Base-by-base conservation (phyloP, 176 grass and related monocot genomes). In the Triticum dicoccoides region DNA sequence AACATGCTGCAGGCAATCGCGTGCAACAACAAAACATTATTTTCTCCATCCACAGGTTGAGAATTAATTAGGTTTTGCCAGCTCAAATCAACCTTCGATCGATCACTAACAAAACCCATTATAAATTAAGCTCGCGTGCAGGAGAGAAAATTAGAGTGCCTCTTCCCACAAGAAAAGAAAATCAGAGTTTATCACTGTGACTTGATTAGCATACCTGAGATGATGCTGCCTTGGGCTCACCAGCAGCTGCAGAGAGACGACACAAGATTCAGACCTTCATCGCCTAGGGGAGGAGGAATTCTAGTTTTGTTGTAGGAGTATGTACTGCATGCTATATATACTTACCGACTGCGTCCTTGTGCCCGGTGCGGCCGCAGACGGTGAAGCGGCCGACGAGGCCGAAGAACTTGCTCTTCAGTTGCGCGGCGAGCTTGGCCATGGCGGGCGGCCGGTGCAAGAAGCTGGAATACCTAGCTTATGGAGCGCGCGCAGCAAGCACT, bases 401-500 rank as follows among this genome's bases (percentile, higher is more conserved):
- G 49, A 74, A 76, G 68, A 91, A 87, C 85, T 68, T 91, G 85
- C 58, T 52, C 76, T 80, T 91, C 25, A 91, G 81, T 81, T 87
- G 89, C 45, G 68, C 75, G 14, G 76, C 85, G 25, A 91, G 81
- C 81, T 91, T 91, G 23, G 81, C 81, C 89, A 91, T 91, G 76
- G 89, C 67, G 39, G 8, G 8, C 70, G 61, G 51, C 30, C 5
- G 49, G 14, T 52, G 54, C 66, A 52, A 52, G 54, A 41, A 34
- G 68, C 52, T 24, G 62, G 69, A 30, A 30, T 30, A 30, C 29
- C 24, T 74, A 32, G 33, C 21, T 70, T 23, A 37, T 78, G 21
- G 9, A 32, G 54, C 3, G 13, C 38, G 25, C 11, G 33, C 3
- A 4, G 56, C 58, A 14, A 23, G 7, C 27, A 33, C 30, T 35